A percentile compares a stretch with the other conserved stretches of the same genome.
Evolutionary conservation across 2,329 filamentous ascomycete species (phyloP).

Genomic region (Phoma sp.): DNA sequence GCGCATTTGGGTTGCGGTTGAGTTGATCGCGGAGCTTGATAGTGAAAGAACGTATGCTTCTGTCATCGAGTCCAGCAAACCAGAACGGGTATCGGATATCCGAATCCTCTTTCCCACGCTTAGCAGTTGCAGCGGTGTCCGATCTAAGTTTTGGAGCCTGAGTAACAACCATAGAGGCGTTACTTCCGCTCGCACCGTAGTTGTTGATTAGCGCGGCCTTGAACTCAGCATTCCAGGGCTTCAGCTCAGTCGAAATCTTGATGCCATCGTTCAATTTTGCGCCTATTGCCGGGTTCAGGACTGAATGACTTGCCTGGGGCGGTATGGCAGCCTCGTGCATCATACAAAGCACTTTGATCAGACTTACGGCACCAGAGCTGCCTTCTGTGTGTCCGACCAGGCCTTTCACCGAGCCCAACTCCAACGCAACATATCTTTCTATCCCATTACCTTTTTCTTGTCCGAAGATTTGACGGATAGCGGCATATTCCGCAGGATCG

Average conservation of each 20-base stretch:
- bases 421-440: constrained; percentile 12
- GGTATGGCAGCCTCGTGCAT: constrained; percentile 28
- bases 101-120: background rate
- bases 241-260: constrained; percentile 7
- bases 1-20: background rate
- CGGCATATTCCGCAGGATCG: constrained; percentile 22
- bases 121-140: background rate
- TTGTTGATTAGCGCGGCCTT: constrained; percentile 35
- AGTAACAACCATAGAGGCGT: constrained; percentile 20
- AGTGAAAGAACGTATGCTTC: background rate
- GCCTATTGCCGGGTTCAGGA: constrained; percentile 24
- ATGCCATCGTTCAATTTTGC: constrained; percentile 18
- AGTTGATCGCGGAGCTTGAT: background rate
- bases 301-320: constrained; percentile 24
- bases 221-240: constrained; percentile 16
- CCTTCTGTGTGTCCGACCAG: constrained; percentile 39
- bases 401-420: constrained; percentile 40
- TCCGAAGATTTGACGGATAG: constrained; percentile 27
- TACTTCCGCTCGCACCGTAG: constrained; percentile 43
- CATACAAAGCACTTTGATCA: constrained; percentile 40
- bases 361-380: constrained; percentile 24
- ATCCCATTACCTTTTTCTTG: background rate
- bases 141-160: constrained; percentile 1
- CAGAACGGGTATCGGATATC: constrained; percentile 4
- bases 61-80: background rate